Conservation (phyloP, 2,329 filamentous ascomycete genomes). For the Lachnellula willkommii region DNA sequence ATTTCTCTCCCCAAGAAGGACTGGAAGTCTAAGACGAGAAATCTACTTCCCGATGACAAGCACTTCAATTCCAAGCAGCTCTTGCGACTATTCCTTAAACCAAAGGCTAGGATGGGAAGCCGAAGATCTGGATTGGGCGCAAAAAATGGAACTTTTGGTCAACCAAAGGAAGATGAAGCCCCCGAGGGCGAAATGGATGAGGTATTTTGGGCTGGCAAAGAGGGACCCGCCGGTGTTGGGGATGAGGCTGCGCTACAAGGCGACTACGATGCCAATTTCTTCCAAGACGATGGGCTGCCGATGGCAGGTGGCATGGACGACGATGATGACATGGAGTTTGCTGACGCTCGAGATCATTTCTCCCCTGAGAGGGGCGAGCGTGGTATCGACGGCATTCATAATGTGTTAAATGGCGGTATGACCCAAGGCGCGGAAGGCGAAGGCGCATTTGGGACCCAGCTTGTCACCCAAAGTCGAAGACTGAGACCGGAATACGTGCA, state of each 20-base stretch:
- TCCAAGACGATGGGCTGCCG: slow-evolving; percentile 78
- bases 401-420: slow-evolving; percentile 47
- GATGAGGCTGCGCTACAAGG: slow-evolving; percentile 58
- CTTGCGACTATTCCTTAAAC: slow-evolving; percentile 87
- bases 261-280: slow-evolving; percentile 96
- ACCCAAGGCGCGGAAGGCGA: slow-evolving; percentile 36
- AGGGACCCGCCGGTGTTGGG: slow-evolving; percentile 41
- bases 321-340: slow-evolving; percentile 69
- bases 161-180: slow-evolving; percentile 48
- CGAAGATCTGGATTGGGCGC: slow-evolving; percentile 49
- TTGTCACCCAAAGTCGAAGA: slow-evolving; percentile 60
- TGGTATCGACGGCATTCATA: slow-evolving; percentile 45
- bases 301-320: slow-evolving; percentile 55
- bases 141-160: slow-evolving; percentile 40
- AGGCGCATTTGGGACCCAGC: slow-evolving; percentile 56
- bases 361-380: slow-evolving; percentile 52
- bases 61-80: slow-evolving; percentile 95
- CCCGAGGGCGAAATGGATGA: slow-evolving; percentile 82
- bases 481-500: slow-evolving; percentile 64
- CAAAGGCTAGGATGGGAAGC: slow-evolving; percentile 75
- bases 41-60: slow-evolving; percentile 93
- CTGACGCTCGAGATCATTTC: slow-evolving; percentile 74
- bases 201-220: slow-evolving; percentile 83
- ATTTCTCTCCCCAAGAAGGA: slow-evolving; percentile 90
- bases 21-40: slow-evolving; percentile 89